Percentiles rank a stretch among this genome's conserved stretches.
phyloP scores from a whole-genome alignment of 352 stramenopile species.

The Phytopythium sindhum region DNA sequence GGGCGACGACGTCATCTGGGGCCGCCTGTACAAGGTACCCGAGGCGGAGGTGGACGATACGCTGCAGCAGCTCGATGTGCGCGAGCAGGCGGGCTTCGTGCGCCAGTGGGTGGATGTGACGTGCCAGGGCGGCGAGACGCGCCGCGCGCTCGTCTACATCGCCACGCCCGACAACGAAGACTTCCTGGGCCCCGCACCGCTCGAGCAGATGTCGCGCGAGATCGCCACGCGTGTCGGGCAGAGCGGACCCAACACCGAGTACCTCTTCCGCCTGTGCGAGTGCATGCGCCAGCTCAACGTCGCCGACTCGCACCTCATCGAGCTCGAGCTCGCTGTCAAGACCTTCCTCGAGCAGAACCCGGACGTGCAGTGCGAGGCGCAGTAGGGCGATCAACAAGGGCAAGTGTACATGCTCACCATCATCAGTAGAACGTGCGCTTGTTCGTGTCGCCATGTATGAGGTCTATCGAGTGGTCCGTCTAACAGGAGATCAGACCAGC shows the following conservation, averaged over 20 bases:
- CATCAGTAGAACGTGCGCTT: conserved; percentile 2
- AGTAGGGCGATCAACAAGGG: neutral
- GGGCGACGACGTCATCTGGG: conserved; percentile 47
- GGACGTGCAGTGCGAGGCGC: neutral
- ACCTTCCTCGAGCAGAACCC: neutral
- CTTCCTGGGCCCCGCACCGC: conserved; percentile 49
- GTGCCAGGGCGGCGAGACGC: conserved; percentile 41
- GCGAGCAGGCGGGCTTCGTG: conserved; percentile 63
- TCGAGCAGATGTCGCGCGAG: conserved; percentile 51
- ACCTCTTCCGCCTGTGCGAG: conserved; percentile 50
- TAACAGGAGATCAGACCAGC: conserved; percentile 4
- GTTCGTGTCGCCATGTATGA: neutral
- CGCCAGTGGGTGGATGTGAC: conserved; percentile 45
- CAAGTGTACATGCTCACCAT: neutral
- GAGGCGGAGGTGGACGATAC: conserved; percentile 50
- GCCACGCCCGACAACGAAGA: conserved; percentile 53
- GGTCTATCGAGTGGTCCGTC: neutral
- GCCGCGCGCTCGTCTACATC: conserved; percentile 60
- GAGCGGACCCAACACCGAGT: conserved; percentile 61
- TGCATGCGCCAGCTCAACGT: conserved; percentile 14
- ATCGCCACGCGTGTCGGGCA: conserved; percentile 43
- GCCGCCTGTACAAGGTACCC: conserved; percentile 61
- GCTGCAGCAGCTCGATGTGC: conserved; percentile 60
- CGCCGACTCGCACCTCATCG: conserved; percentile 9
- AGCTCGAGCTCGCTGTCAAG: conserved; percentile 9